phyloP scores from a whole-genome alignment of 108 stramenopile genomes.

The Bacterosira constricta region DNA sequence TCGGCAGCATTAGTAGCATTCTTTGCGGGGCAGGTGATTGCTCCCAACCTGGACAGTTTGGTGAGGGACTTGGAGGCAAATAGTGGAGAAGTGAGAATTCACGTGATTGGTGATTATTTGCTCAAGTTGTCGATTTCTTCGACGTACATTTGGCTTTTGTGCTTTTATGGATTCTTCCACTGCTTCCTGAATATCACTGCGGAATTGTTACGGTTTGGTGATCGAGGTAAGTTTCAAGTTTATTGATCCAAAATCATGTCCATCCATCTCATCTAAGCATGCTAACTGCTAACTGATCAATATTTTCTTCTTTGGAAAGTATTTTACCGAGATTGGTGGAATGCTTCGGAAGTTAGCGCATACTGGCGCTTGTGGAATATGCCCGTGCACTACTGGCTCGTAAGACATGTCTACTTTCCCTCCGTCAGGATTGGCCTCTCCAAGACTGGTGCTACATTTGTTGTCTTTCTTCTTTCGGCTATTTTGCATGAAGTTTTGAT shows the following conservation, averaged over 20 bases:
- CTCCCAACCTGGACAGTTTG: conserved; percentile 60
- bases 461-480: conserved; percentile 91
- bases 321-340: conserved; percentile 91
- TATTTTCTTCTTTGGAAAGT: conserved; percentile 2
- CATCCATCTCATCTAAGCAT: too few species aligned
- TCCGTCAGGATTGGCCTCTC: conserved; percentile 71
- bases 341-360: conserved; percentile 80
- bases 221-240: conserved; percentile 53
- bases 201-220: conserved; percentile 92
- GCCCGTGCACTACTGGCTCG: conserved; percentile 94
- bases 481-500: conserved; percentile 92
- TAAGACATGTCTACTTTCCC: conserved; percentile 93
- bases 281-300: too few species aligned
- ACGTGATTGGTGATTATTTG: conserved; percentile 75
- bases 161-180: conserved; percentile 93
- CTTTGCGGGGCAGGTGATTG: conserved; percentile 70
- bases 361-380: conserved; percentile 96
- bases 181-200: conserved; percentile 89
- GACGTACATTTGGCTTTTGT: conserved; percentile 91
- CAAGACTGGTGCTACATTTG: conserved; percentile 70
- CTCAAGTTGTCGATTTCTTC: conserved; percentile 79
- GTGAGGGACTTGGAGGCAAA: conserved; percentile 66
- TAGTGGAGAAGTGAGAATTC: conserved; percentile 46
- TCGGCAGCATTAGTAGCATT: conserved; percentile 58
- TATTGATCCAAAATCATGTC: not conserved